These are phyloP conservation scores for Croton setiger DNA, from an alignment of 441 rosid genomes.

Conservation along the genomic window DNA sequence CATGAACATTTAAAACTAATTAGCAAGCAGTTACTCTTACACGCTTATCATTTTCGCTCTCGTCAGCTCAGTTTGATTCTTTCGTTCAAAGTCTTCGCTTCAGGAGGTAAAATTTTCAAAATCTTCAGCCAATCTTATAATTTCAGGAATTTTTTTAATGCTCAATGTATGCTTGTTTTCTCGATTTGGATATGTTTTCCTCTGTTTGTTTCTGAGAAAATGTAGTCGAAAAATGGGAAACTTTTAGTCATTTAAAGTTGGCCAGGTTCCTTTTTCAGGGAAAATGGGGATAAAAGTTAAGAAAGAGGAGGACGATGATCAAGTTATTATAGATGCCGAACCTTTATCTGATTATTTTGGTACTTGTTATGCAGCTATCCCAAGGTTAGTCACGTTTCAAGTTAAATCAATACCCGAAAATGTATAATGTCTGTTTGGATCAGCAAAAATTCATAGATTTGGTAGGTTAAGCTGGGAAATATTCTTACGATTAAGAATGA, in stretches of 20 bases:
- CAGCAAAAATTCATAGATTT: neutral
- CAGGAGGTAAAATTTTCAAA: neutral
- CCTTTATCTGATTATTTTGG: slow-evolving; percentile 25
- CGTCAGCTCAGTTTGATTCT: neutral
- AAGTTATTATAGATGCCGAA: slow-evolving; percentile 13
- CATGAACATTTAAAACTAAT: slow-evolving; percentile 10
- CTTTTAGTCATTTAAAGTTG: neutral
- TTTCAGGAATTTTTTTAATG: neutral
- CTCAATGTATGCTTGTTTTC: neutral
- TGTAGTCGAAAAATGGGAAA: neutral
- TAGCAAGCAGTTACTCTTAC: neutral
- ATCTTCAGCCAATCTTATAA: neutral
- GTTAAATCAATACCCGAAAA: neutral
- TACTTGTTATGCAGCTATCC: neutral
- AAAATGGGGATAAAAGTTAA: slow-evolving; percentile 15
- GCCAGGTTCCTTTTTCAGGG: slow-evolving; percentile 6
- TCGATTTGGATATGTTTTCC: neutral
- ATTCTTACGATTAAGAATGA: too few species aligned
- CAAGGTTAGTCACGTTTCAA: slow-evolving; percentile 8
- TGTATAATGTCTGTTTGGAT: neutral
- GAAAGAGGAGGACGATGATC: slow-evolving; percentile 18
- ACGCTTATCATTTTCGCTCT: neutral
- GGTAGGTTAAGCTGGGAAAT: neutral
- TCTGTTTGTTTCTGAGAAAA: slow-evolving; percentile 8
- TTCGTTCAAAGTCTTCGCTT: neutral